Evolutionary conservation across 1,139 yeast genomes (phyloP), one percentile per base, ranked within the genome.

Genomic region (Pichia sp.): DNA sequence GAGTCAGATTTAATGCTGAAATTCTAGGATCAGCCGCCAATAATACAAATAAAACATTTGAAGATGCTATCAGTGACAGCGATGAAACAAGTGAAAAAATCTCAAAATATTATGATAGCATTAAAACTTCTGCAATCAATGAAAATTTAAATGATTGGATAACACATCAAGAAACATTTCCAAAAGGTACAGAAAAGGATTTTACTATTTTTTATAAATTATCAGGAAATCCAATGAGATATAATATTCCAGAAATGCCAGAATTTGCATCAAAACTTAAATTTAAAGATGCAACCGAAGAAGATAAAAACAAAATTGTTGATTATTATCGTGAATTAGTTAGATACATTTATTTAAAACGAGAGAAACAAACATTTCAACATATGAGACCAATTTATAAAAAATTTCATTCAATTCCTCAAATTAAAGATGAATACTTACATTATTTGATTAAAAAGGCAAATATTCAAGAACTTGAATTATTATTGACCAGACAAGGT

Each of bases 301-400:
- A 22, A 1, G 35, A 42, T 27, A 33, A 33, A 30, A 29, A 27
- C 1, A 11, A 22, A 8, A 10, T 39, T 1, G 3, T 40, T 4
- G 11, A 42, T 0, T 34, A 42, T 28, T 39, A 37, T 20, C 23
- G 24, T 11, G 41, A 42, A 23, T 27, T 42, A n/a, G 25, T 30
- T 2, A 46, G 46, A 35, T 42, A 29, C 31, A 22, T 33, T 2
- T 46, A 46, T 34, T 42, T 44, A 1, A 46, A 32, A 20, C 40
- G 32, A 8, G 44, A 37, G 12, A 46, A 24, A n/a, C 24, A 5
- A 6, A 25, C 35, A 16, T 35, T 25, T 11, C 23, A 40, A 20
- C 24, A 35, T 1, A 30, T 40, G 6, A 39, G 30, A 25, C 25
- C 30, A 27, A 6, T 44, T 4, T 36, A n/a, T 16, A 22, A 42